Evolutionary conservation across 2,329 filamentous ascomycete genomes (phyloP), one percentile per base, ranked within the genome.

Genomic region (Amesomyces nigricolor): DNA sequence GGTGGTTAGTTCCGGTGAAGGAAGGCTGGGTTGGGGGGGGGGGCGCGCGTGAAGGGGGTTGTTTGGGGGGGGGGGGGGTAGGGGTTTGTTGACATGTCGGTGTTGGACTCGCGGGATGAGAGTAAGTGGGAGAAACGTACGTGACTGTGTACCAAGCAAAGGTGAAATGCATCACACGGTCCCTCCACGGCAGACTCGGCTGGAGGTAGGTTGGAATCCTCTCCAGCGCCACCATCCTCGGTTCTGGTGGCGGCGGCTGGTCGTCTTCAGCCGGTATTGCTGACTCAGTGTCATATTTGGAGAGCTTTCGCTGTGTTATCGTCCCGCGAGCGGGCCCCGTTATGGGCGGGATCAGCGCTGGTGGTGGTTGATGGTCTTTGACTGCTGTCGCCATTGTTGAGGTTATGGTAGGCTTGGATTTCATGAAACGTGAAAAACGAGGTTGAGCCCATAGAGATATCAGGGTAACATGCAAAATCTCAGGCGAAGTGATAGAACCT

Each of bases 121-220:
- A 13, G 17, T n/a, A 43, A 16, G n/a, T n/a, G 17, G 7, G 32
- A 7, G 32, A 35, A 22, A 56, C 62, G 51, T 61, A 64, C 64
- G 66, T 67, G 30, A 69, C 57, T 0, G 67, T 69, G 60, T 68
- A 70, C 67, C 67, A 70, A 5, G 67, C 67, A 61, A 68, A 69
- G 4, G 67, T 70, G 46, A 70, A 69, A 51, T 70, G 67, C 22
- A 62, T 58, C 17, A 69, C 53, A 8, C 67, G 61, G 37, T 66
- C 59, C 37, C 63, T 62, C 47, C 68, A 54, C 7, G 66, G 62
- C 17, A 69, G 59, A 37, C 58, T 49, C 5, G 67, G 67, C 52
- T 68, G 67, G 10, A 68, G 59, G 40, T 64, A 65, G 4, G 67
- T 69, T 9, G 67, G 67, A 5, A 68, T 56, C 32, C 65, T 60